These are phyloP conservation scores for Yamadazyma buinensis DNA, from an alignment of 1,139 yeast genomes.

Conservation along the genomic window DNA sequence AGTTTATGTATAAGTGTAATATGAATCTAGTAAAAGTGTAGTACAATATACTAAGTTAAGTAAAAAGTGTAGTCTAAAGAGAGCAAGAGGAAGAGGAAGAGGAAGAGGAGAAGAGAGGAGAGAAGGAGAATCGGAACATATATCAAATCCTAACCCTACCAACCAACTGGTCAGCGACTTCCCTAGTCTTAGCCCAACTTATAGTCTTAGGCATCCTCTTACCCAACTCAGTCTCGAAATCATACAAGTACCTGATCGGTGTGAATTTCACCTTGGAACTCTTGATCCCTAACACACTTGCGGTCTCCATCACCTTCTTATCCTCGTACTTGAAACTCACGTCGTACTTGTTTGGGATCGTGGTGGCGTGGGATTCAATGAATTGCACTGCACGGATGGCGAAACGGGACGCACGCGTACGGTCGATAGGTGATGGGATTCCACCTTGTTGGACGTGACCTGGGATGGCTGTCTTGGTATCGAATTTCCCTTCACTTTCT, in stretches of 20 bases:
- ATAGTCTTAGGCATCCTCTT: conserved; percentile 86
- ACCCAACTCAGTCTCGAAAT: conserved; percentile 75
- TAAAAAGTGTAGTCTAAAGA: no score
- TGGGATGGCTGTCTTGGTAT: conserved; percentile 73
- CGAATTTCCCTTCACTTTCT: conserved; percentile 63
- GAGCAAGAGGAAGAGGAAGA: no score
- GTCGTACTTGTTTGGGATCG: conserved; percentile 23
- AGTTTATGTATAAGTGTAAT: no score
- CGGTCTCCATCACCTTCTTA: conserved; percentile 49
- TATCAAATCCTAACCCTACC: conserved; percentile 59
- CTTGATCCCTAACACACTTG: conserved; percentile 82
- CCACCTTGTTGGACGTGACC: conserved; percentile 98
- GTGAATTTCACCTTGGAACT: conserved; percentile 75
- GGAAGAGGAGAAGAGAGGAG: no score
- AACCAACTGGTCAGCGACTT: conserved; percentile 79
- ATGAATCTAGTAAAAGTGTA: no score
- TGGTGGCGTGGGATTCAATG: conserved; percentile 51
- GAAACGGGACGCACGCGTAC: conserved; percentile 86
- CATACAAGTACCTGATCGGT: conserved; percentile 71
- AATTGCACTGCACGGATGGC: conserved; percentile 87
- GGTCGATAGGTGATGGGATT: conserved; percentile 89
- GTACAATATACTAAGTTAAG: no score
- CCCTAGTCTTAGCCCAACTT: conserved; percentile 75
- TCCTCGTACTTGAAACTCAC: conserved; percentile 34
- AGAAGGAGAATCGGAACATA: no score